A percentile compares a stretch with the other conserved stretches of the same genome.
Evolutionary conservation across 2,329 filamentous ascomycete genomes (phyloP).

Genomic region (Tolypocladium guangdongense): DNA sequence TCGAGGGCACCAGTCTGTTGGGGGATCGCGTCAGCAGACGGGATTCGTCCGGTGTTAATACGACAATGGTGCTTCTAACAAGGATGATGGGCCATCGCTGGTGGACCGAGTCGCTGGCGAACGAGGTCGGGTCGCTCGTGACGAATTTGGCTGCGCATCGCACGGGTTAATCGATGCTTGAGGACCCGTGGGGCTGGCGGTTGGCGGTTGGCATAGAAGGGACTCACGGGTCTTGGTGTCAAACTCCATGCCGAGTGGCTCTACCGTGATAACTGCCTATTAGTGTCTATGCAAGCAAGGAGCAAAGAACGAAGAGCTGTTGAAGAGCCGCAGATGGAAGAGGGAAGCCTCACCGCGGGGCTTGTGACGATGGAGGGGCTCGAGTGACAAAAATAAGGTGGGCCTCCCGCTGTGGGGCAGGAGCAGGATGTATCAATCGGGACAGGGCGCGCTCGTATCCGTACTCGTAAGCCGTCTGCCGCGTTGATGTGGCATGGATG

Average conservation of each 20-base stretch:
- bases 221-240: constrained; percentile 62
- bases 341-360: neutral
- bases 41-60: neutral
- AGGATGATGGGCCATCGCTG: constrained; percentile 92
- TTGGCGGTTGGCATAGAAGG: constrained; percentile 4
- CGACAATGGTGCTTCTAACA: constrained; percentile 35
- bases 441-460: too few species aligned
- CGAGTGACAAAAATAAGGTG: neutral
- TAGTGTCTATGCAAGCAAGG: neutral
- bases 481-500: too few species aligned
- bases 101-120: constrained; percentile 74
- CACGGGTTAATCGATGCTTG: neutral
- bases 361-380: neutral
- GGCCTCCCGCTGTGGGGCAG: neutral
- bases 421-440: neutral
- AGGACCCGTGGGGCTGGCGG: neutral
- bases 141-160: constrained; percentile 54
- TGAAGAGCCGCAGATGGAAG: neutral
- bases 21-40: neutral
- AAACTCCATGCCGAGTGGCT: constrained; percentile 49
- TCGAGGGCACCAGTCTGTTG: constrained; percentile 80
- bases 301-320: neutral
- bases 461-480: too few species aligned
- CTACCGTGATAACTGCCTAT: neutral
- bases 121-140: constrained; percentile 75